Percentiles rank a stretch among this genome's conserved stretches.
phyloP scores from a whole-genome alignment of 202 grass and related monocot species.

The Musa balbisiana region DNA sequence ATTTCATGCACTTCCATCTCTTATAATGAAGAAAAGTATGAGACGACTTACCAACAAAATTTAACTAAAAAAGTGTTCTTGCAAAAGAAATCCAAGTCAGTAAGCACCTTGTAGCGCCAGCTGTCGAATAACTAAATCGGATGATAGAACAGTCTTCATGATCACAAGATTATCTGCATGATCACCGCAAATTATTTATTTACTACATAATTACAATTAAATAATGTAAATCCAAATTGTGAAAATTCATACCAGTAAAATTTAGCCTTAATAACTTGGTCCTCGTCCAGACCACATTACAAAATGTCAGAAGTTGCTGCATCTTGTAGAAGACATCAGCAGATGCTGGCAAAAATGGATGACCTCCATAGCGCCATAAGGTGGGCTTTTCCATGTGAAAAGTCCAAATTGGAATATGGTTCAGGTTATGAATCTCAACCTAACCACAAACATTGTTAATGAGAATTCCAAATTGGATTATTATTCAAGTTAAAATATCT shows the following conservation, averaged over 20 bases:
- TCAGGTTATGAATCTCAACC: conserved; percentile 56
- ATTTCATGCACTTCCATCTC: no score
- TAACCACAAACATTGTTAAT: conserved; percentile 13
- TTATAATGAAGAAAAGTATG: no score
- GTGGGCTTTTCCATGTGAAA: conserved; percentile 47
- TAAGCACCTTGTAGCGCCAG: conserved; percentile 61
- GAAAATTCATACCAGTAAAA: conserved; percentile 35
- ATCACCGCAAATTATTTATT: neutral
- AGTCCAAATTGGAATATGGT: conserved; percentile 40
- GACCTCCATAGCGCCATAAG: conserved; percentile 70
- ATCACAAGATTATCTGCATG: conserved; percentile 49
- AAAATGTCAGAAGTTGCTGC: conserved; percentile 51
- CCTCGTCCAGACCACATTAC: conserved; percentile 46
- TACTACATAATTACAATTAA: neutral
- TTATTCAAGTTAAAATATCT: neutral
- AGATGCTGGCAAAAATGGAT: conserved; percentile 68
- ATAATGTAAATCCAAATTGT: neutral
- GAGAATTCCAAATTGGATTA: neutral
- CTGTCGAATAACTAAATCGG: conserved; percentile 50
- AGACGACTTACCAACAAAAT: neutral
- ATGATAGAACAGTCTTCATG: conserved; percentile 49
- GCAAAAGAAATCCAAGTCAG: neutral
- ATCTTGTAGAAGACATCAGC: conserved; percentile 46
- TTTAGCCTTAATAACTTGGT: conserved; percentile 42
- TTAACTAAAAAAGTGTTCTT: neutral